Conservation (phyloP, 2,329 filamentous ascomycete species). For the Leptodontidium sp. region DNA sequence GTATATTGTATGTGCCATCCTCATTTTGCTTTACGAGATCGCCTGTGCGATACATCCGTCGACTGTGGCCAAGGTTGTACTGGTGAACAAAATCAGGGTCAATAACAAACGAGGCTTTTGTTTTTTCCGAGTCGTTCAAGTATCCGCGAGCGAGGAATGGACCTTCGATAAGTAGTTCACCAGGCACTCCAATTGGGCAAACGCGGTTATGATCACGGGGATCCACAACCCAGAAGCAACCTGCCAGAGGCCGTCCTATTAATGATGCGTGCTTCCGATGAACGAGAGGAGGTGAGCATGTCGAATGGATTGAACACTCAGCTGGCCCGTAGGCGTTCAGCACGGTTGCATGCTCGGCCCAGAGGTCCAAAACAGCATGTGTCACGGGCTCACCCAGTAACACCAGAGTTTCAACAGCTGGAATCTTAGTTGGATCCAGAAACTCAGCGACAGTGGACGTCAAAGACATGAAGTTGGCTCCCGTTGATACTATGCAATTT, state of each 20-base stretch:
- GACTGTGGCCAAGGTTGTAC: no score
- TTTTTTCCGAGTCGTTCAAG: not conserved
- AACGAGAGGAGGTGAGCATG: not conserved
- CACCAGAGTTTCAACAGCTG: not conserved
- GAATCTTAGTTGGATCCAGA: not conserved
- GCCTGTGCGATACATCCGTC: no score
- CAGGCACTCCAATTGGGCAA: not conserved
- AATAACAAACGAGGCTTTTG: not conserved
- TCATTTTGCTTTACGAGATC: no score
- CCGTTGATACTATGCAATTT: not conserved
- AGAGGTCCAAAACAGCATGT: not conserved
- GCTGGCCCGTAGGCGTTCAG: not conserved
- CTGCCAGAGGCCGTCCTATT: not conserved
- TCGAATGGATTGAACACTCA: not conserved
- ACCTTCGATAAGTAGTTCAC: not conserved
- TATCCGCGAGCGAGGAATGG: not conserved
- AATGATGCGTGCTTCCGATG: not conserved
- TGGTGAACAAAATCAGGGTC: not conserved
- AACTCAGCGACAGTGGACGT: not conserved
- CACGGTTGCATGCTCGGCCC: not conserved
- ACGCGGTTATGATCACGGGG: not conserved
- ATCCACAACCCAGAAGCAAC: not conserved
- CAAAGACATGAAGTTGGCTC: not conserved
- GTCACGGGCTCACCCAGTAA: not conserved
- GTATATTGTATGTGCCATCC: no score